Evolutionary conservation across 306 rosid species (phyloP), one percentile per base, ranked within the genome.

Genomic region (Vicia villosa): DNA sequence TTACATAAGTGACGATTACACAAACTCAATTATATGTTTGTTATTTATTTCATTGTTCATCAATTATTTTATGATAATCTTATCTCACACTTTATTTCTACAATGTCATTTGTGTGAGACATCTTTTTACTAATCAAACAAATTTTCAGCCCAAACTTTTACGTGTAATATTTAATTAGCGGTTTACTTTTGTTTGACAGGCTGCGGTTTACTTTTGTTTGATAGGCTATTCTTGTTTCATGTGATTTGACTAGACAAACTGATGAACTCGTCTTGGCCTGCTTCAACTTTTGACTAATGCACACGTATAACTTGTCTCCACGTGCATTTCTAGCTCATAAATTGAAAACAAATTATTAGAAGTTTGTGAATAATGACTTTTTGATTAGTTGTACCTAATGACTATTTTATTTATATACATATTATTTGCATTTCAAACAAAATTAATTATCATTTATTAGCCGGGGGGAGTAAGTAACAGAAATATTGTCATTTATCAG

Each of bases 381-480:
- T 60, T 34, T 60, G 24, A 15, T 36, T 60, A 60, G 66, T 60
- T 60, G 40, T 36, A 60, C 66, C 66, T 60, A 60, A 60, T 36
- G 19, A 16, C 16, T 16, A 58, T 60, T 15, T 8, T 59, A 16
- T 10, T 8, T 60, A 59, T 34, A 9, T 59, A 15, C 17, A 36
- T 20, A 36, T 17, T 5, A 37, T 19, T 61, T 61, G 30, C 15
- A 17, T 61, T 61, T 37, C 16, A 38, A 61, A 5, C 9, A 28
- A 42, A 4, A 63, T 64, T 64, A 64, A 14, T 64, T 64, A 42
- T 30, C 15, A 34, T 6, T 30, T 4, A 70, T 56, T 45, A 70
- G 77, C 70, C 81, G 74, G 84, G 63, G 63, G 74, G 67, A 52
- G 68, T 38, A 37, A 76, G 79, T 63, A 68, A 37, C 21, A 4